phyloP scores from a whole-genome alignment of 805 yeast genomes.

The Ogataea wickerhamii region DNA sequence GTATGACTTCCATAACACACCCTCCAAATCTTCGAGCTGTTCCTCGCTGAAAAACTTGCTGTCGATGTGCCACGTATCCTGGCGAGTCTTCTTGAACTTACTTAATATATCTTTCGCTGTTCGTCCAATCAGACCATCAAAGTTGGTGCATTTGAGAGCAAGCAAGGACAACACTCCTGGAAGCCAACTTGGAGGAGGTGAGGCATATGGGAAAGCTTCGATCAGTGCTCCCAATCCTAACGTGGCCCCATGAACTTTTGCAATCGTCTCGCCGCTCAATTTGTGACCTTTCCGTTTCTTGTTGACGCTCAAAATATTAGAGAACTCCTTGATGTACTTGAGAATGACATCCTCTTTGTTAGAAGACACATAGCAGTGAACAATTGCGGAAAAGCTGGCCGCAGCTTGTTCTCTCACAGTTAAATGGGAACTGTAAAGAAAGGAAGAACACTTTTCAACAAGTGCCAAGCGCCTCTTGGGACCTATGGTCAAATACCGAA shows the following conservation, averaged over 20 bases:
- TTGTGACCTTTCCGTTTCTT: slow-evolving; percentile 29
- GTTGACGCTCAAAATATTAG: slow-evolving; percentile 37
- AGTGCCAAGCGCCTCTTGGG: slow-evolving; percentile 45
- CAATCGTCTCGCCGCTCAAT: slow-evolving; percentile 39
- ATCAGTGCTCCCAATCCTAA: slow-evolving; percentile 86
- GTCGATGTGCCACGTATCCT: slow-evolving; percentile 96
- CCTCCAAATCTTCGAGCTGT: slow-evolving; percentile 87
- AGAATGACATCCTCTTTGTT: slow-evolving; percentile 42
- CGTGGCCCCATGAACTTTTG: slow-evolving; percentile 75
- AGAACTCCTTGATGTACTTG: slow-evolving; percentile 42
- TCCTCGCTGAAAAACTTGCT: slow-evolving; percentile 66
- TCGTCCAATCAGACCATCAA: slow-evolving; percentile 75
- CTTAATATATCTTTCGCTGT: slow-evolving; percentile 80
- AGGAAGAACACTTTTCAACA: slow-evolving; percentile 46
- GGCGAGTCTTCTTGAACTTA: slow-evolving; percentile 84
- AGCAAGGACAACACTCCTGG: slow-evolving; percentile 67
- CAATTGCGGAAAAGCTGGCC: slow-evolving; percentile 70
- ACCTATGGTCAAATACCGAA: slow-evolving; percentile 56
- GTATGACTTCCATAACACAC: slow-evolving; percentile 89
- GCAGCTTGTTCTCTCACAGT: slow-evolving; percentile 78
- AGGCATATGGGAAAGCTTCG: slow-evolving; percentile 82
- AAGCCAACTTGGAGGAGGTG: slow-evolving; percentile 92
- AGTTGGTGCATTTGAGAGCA: slow-evolving; percentile 66
- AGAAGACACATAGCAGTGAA: slow-evolving; percentile 57
- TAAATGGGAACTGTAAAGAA: slow-evolving; percentile 59